phyloP scores from a whole-genome alignment of 805 yeast genomes.

The Starmerella lactis-condensi region DNA sequence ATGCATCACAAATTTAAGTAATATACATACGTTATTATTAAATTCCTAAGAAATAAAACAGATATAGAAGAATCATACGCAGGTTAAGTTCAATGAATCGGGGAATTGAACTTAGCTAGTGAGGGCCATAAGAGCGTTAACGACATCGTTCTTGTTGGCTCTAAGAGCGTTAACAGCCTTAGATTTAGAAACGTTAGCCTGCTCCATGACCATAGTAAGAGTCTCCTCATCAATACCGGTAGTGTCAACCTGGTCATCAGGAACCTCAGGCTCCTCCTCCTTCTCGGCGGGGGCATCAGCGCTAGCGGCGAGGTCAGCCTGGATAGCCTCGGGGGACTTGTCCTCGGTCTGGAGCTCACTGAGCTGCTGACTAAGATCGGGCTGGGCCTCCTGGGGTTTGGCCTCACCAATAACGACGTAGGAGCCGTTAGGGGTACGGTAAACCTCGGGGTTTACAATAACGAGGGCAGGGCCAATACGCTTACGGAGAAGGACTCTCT shows the following conservation, averaged over 20 bases:
- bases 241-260: conserved; percentile 63
- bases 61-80: no score
- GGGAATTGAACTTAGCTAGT: conserved; percentile 20
- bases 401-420: conserved; percentile 97
- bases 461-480: conserved; percentile 81
- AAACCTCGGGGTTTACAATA: conserved; percentile 86
- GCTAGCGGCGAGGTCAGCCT: conserved; percentile 21
- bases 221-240: conserved; percentile 69
- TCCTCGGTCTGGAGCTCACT: conserved; percentile 26
- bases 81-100: no score
- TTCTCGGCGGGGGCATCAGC: conserved; percentile 21
- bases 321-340: conserved; percentile 19
- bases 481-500: conserved; percentile 90
- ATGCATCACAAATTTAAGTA: conserved; percentile 29
- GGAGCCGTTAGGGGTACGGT: conserved; percentile 81
- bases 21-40: no score
- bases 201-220: conserved; percentile 72
- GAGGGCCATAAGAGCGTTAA: conserved; percentile 71
- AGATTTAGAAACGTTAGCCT: conserved; percentile 72
- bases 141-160: conserved; percentile 81
- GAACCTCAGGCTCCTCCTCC: conserved; percentile 31
- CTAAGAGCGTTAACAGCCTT: conserved; percentile 84
- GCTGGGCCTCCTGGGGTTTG: conserved; percentile 51
- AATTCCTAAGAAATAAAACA: no score
- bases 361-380: conserved; percentile 66